Evolutionary conservation across 208 protist genomes (phyloP).

Genomic region (Trypanosomatidae sp.): DNA sequence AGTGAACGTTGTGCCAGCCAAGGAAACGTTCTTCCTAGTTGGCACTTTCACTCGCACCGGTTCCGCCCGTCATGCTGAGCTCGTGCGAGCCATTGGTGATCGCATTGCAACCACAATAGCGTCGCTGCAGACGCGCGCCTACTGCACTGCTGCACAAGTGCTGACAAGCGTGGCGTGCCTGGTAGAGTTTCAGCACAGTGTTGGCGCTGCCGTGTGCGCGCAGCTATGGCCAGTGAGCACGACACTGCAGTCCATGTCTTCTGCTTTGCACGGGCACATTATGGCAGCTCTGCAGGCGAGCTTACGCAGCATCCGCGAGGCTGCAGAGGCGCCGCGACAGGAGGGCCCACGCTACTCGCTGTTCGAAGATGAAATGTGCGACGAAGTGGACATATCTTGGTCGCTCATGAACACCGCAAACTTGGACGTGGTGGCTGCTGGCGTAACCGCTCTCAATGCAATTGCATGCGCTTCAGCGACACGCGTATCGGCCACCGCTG

Average conservation of each 20-base stretch:
- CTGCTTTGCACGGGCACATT: conserved; percentile 20
- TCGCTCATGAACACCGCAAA: conserved; percentile 16
- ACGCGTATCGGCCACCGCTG: neutral
- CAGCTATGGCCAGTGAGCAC: conserved; percentile 20
- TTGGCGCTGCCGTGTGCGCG: conserved; percentile 37
- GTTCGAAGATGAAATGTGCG: neutral
- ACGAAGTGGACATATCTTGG: conserved; percentile 3
- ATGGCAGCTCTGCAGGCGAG: conserved; percentile 12
- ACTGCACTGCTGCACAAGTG: conserved; percentile 27
- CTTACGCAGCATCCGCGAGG: neutral
- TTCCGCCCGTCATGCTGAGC: conserved; percentile 7
- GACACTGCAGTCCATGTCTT: conserved; percentile 22
- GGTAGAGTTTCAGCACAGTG: conserved; percentile 65
- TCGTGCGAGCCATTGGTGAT: conserved; percentile 27
- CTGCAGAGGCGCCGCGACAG: neutral
- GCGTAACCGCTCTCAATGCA: conserved; percentile 11
- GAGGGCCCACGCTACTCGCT: neutral
- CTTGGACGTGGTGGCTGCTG: conserved; percentile 22
- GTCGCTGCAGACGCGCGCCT: conserved; percentile 56
- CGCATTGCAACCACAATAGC: conserved; percentile 32
- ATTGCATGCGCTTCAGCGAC: conserved; percentile 14
- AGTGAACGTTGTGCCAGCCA: conserved; percentile 40
- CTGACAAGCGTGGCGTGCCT: conserved; percentile 47
- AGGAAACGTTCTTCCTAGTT: conserved; percentile 72
- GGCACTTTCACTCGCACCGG: conserved; percentile 47